A percentile compares a stretch with the other conserved stretches of the same genome.
Conservation (phyloP, 129 eudicot species). For the Pseudognaphalium luteoalbum region DNA sequence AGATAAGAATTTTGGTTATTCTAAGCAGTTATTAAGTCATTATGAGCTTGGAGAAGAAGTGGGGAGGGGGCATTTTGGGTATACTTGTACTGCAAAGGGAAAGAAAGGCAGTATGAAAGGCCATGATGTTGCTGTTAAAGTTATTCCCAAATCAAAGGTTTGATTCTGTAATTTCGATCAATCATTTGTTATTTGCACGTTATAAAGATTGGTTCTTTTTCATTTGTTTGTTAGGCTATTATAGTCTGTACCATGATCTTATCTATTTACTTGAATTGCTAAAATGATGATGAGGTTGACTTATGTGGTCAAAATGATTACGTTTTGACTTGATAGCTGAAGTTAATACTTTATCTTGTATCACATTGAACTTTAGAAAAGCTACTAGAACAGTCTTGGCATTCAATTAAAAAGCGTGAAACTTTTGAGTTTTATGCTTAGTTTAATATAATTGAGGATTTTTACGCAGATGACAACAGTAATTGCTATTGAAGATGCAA, state of each 20-base stretch:
- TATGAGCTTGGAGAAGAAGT: constrained; percentile 94
- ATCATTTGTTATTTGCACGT: neutral
- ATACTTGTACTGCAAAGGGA: constrained; percentile 83
- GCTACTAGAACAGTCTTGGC: constrained; percentile 10
- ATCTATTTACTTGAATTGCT: constrained; percentile 22
- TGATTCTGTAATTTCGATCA: constrained; percentile 18
- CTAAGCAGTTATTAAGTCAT: constrained; percentile 64
- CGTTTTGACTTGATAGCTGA: constrained; percentile 21
- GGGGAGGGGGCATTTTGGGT: constrained; percentile 98
- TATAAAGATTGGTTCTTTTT: neutral
- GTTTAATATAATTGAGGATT: neutral
- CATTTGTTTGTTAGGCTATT: constrained; percentile 3
- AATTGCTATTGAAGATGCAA: constrained; percentile 92
- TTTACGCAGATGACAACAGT: constrained; percentile 89
- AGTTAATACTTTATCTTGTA: constrained; percentile 1
- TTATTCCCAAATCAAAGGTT: constrained; percentile 97
- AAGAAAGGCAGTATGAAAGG: constrained; percentile 96
- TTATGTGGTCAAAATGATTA: constrained; percentile 24
- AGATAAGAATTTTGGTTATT: constrained; percentile 89
- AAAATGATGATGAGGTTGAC: constrained; percentile 25
- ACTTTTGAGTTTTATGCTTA: neutral
- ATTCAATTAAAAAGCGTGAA: neutral
- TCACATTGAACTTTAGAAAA: constrained; percentile 1
- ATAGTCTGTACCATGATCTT: neutral
- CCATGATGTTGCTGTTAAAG: constrained; percentile 95